Evolutionary conservation across 1,284 basidiomycete species (phyloP).

Genomic region (Boletus hoseneyae): DNA sequence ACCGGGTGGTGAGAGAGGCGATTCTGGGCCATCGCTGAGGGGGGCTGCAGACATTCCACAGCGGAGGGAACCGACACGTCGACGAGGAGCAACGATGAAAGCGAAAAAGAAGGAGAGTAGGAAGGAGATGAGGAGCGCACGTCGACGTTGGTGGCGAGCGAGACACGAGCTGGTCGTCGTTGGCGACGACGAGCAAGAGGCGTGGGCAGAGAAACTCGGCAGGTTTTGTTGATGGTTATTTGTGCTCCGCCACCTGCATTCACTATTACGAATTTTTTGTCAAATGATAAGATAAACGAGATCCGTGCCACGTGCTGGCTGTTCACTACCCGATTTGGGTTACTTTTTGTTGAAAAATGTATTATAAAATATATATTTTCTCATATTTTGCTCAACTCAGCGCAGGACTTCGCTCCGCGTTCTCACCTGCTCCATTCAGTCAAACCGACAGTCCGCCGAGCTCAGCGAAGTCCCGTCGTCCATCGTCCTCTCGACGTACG

Average conservation of each 20-base stretch:
- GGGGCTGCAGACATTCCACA: conserved; percentile 28
- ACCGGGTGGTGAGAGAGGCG: background rate
- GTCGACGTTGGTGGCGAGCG: conserved; percentile 3
- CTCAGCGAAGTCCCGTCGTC: conserved; percentile 31
- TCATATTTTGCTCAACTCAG: conserved; percentile 25
- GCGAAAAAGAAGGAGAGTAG: background rate
- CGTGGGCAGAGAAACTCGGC: conserved; percentile 33
- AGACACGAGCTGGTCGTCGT: conserved; percentile 25
- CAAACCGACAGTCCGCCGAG: conserved; percentile 35
- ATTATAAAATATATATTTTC: no score
- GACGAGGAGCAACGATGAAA: no score
- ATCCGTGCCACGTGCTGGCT: no score
- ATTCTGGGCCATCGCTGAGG: conserved; percentile 14
- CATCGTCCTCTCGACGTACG: conserved; percentile 22
- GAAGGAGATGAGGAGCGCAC: background rate
- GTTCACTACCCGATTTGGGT: no score
- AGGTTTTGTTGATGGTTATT: conserved; percentile 22
- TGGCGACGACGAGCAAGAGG: conserved; percentile 33
- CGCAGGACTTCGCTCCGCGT: conserved; percentile 19
- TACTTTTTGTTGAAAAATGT: no score
- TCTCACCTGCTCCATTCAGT: conserved; percentile 17
- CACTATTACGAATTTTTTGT: no score
- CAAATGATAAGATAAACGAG: no score
- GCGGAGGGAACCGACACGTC: background rate
- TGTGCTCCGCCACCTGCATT: conserved; percentile 19